A percentile compares a stretch with the other conserved stretches of the same genome.
Evolutionary conservation across 306 rosid genomes (phyloP).

Genomic region (Fragaria ananassa): DNA sequence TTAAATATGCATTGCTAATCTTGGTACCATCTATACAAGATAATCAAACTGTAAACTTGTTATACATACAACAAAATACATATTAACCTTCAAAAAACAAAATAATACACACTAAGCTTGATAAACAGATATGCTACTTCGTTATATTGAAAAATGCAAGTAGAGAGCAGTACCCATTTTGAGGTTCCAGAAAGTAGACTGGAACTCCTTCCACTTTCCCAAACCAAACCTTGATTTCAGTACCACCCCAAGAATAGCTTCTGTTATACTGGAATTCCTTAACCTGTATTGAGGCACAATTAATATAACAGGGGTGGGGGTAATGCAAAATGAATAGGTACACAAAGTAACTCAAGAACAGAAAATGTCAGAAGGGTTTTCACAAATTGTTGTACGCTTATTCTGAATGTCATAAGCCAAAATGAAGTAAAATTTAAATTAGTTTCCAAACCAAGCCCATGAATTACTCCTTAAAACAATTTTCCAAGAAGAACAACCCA

Average conservation of each 20-base stretch:
- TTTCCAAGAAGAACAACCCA: background rate
- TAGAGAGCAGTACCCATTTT: constrained; percentile 65
- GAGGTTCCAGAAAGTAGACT: constrained; percentile 95
- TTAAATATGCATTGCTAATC: background rate
- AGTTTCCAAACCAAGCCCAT: background rate
- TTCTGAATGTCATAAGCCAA: background rate
- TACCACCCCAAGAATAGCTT: constrained; percentile 71
- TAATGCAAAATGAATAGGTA: background rate
- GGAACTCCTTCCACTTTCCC: constrained; percentile 94
- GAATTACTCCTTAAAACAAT: background rate
- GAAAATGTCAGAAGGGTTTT: background rate
- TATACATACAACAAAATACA: background rate
- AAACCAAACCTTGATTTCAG: constrained; percentile 88
- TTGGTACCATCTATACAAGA: background rate
- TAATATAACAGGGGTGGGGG: background rate
- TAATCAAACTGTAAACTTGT: background rate
- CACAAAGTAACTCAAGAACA: background rate
- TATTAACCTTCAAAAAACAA: background rate
- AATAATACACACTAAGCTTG: background rate
- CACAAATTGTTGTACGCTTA: background rate
- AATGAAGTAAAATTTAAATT: background rate
- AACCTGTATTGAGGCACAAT: constrained; percentile 51
- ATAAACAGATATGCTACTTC: background rate
- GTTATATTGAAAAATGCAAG: constrained; percentile 4
- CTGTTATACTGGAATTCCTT: constrained; percentile 55